Conservation (phyloP, 495 filamentous ascomycete species). For the Penicillium crystallinum region DNA sequence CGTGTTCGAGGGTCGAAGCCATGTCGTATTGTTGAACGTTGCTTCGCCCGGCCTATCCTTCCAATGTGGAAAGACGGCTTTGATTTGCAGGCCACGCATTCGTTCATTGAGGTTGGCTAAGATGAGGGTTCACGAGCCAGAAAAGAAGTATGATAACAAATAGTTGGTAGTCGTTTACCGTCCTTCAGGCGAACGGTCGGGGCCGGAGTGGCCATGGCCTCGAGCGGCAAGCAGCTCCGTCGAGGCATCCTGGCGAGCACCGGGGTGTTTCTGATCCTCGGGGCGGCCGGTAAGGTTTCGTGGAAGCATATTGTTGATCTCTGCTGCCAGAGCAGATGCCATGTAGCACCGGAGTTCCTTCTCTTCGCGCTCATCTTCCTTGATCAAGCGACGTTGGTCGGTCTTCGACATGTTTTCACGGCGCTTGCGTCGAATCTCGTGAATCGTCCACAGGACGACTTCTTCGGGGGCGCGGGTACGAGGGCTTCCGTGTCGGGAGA, state of each 20-base stretch:
- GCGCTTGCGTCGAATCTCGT: slow-evolving; percentile 80
- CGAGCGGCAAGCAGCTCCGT: slow-evolving; percentile 60
- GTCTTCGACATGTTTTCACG: slow-evolving; percentile 75
- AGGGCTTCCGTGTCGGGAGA: slow-evolving; percentile 62
- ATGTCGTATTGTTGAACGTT: slow-evolving; percentile 3
- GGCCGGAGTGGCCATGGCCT: slow-evolving; percentile 39
- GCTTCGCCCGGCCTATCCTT: slow-evolving; percentile 11
- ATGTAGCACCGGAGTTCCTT: slow-evolving; percentile 74
- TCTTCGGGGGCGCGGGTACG: slow-evolving; percentile 78
- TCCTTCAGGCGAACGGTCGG: slow-evolving; percentile 32
- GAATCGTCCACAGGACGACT: slow-evolving; percentile 79
- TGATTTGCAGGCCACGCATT: slow-evolving; percentile 8
- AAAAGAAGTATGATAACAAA: neutral
- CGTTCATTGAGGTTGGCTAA: slow-evolving; percentile 7
- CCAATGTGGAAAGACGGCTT: neutral
- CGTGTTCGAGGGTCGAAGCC: slow-evolving; percentile 7
- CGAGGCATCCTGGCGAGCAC: slow-evolving; percentile 55
- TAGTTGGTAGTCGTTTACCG: slow-evolving; percentile 22
- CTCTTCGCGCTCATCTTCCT: slow-evolving; percentile 85
- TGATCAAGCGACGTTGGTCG: slow-evolving; percentile 72
- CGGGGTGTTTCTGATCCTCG: slow-evolving; percentile 38
- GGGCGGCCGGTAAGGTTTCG: slow-evolving; percentile 26
- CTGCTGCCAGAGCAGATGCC: slow-evolving; percentile 61
- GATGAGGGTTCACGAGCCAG: slow-evolving; percentile 3
- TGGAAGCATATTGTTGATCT: slow-evolving; percentile 53